Evolutionary conservation across 2,329 filamentous ascomycete species (phyloP).

Genomic region (Taxawa tesnikishii): DNA sequence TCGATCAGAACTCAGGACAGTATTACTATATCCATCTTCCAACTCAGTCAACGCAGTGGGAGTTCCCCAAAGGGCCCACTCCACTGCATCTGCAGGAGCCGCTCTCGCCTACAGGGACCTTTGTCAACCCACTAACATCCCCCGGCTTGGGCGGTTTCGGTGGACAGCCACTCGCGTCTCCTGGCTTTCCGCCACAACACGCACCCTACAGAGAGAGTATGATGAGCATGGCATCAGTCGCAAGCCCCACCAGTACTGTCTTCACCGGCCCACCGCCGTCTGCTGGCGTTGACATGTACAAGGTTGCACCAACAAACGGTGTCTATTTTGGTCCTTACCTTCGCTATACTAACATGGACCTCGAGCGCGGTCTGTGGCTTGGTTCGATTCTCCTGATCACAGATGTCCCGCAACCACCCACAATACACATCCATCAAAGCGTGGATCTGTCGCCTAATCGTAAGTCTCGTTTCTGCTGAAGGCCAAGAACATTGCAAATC

Average conservation of each 20-base stretch:
- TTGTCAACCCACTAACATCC: constrained; percentile 30
- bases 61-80: constrained; percentile 92
- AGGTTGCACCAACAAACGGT: constrained; percentile 82
- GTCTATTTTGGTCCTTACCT: constrained; percentile 97
- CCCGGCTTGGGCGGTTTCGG: constrained; percentile 36
- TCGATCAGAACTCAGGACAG: constrained; percentile 90
- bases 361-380: constrained; percentile 81
- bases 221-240: constrained; percentile 63
- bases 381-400: constrained; percentile 91
- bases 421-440: constrained; percentile 89
- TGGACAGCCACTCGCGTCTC: constrained; percentile 61
- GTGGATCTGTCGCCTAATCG: constrained; percentile 81
- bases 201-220: constrained; percentile 62
- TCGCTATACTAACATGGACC: constrained; percentile 92
- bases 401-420: constrained; percentile 82
- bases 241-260: constrained; percentile 64
- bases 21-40: constrained; percentile 98
- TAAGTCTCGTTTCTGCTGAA: not conserved
- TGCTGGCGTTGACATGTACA: constrained; percentile 88
- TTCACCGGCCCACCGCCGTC: constrained; percentile 82
- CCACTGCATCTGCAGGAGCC: constrained; percentile 78
- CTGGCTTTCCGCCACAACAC: constrained; percentile 70
- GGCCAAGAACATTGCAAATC: too few species aligned
- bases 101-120: constrained; percentile 61
- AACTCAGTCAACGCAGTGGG: constrained; percentile 94